Percentiles rank a stretch among this genome's conserved stretches.
These are phyloP conservation scores for Bondarzewia mesenterica DNA, from an alignment of 1,284 basidiomycete genomes.

Conservation along the genomic window DNA sequence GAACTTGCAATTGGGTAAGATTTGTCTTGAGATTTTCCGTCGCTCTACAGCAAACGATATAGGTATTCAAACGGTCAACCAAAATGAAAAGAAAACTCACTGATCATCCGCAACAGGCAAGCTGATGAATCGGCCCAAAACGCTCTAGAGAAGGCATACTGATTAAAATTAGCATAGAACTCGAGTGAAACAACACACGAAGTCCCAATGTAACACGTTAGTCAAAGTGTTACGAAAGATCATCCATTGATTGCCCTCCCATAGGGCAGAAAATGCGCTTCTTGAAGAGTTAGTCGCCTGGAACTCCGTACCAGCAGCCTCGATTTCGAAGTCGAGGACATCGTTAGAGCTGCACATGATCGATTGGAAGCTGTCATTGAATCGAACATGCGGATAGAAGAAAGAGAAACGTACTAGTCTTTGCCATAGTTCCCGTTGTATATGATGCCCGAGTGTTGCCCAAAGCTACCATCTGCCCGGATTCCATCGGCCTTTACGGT, in stretches of 20 bases:
- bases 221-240: conserved; percentile 50
- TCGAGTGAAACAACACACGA: conserved; percentile 31
- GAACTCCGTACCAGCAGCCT: conserved; percentile 44
- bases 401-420: conserved; percentile 38
- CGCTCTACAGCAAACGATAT: conserved; percentile 23
- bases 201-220: conserved; percentile 56
- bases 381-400: too few relatives aligned
- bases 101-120: conserved; percentile 45
- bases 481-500: conserved; percentile 45
- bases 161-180: neutral
- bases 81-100: conserved; percentile 26
- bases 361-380: neutral
- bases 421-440: conserved; percentile 64
- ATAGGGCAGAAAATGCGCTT: conserved; percentile 37
- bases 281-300: conserved; percentile 29
- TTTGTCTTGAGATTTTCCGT: conserved; percentile 44
- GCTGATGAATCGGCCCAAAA: conserved; percentile 44
- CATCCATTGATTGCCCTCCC: conserved; percentile 56
- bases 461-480: conserved; percentile 52
- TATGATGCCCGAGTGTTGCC: conserved; percentile 48
- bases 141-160: conserved; percentile 28
- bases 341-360: conserved; percentile 28
- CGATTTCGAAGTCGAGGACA: conserved; percentile 40
- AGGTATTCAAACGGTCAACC: neutral
- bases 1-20: conserved; percentile 33